Evolutionary conservation across 345 rosid species (phyloP).

Genomic region (Cardamine resedifolia): DNA sequence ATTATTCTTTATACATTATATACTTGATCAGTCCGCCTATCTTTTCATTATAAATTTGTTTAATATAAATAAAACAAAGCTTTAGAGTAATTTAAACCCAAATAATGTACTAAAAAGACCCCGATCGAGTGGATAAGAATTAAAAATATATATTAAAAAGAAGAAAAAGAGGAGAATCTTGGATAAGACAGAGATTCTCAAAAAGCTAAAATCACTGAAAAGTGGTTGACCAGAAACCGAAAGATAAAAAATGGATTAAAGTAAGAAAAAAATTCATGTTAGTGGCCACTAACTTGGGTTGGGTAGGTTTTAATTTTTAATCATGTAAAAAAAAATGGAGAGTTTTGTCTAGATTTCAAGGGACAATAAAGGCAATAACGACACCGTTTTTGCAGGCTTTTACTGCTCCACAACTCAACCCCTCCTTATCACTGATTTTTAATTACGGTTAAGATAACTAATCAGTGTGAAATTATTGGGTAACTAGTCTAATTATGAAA

Average conservation of each 20-base stretch:
- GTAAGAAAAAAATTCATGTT: constrained; percentile 4
- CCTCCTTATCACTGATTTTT: not conserved
- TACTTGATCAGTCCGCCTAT: not conserved
- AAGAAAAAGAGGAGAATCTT: constrained; percentile 18
- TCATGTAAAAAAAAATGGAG: not conserved
- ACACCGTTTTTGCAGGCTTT: constrained; percentile 31
- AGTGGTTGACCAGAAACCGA: constrained; percentile 36
- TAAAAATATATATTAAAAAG: not conserved
- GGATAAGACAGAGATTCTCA: constrained; percentile 37
- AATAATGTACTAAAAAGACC: not conserved
- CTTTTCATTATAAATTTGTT: not conserved
- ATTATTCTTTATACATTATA: not conserved
- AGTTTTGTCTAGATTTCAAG: constrained; percentile 23
- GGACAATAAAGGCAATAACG: constrained; percentile 35
- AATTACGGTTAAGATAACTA: constrained; percentile 28
- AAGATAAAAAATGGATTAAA: not conserved
- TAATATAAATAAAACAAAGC: not conserved
- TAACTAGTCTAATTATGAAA: not conserved
- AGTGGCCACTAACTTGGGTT: constrained; percentile 37
- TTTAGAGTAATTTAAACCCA: not conserved
- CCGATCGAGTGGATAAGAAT: not conserved
- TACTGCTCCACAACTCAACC: constrained; percentile 16
- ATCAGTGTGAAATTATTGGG: constrained; percentile 27
- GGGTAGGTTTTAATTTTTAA: constrained; percentile 26
- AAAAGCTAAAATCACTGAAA: constrained; percentile 20